Evolutionary conservation across 2,329 filamentous ascomycete species (phyloP).

Genomic region (Cordyceps farinosa): DNA sequence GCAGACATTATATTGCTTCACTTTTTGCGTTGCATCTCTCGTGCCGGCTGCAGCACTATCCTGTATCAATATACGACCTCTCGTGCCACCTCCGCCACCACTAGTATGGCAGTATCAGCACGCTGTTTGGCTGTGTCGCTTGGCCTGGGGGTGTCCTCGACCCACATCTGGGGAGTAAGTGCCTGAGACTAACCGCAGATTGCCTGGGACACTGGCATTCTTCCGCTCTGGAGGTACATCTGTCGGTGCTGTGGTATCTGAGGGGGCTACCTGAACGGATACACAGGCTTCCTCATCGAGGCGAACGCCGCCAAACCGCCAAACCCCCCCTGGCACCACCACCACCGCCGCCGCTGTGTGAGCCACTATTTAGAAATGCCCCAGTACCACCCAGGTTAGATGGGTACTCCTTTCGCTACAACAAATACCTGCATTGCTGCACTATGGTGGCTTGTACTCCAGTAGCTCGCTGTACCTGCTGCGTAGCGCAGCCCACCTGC

Average conservation of each 20-base stretch:
- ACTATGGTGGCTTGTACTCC: no score
- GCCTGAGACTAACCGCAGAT: constrained; percentile 3
- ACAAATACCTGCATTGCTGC: constrained; percentile 6
- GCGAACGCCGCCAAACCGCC: no score
- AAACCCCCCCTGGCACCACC: not conserved
- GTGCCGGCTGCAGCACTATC: not conserved
- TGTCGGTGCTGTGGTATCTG: not conserved
- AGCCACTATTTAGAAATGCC: not conserved
- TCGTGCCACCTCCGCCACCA: not conserved
- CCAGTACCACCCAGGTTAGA: no score
- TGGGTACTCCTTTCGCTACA: not conserved
- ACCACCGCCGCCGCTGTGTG: not conserved
- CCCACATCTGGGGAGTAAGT: not conserved
- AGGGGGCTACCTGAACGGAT: not conserved
- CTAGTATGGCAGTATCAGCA: not conserved
- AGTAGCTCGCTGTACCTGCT: no score
- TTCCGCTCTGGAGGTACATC: not conserved
- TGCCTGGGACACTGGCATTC: not conserved
- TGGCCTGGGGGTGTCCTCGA: not conserved
- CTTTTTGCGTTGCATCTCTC: not conserved
- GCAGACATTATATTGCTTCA: not conserved
- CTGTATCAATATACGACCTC: not conserved
- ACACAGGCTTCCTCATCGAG: no score
- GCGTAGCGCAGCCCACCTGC: no score
- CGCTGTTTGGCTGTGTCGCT: not conserved